Evolutionary conservation across 2,329 filamentous ascomycete genomes (phyloP), one percentile per base, ranked within the genome.

Genomic region (Colletotrichum sp.): DNA sequence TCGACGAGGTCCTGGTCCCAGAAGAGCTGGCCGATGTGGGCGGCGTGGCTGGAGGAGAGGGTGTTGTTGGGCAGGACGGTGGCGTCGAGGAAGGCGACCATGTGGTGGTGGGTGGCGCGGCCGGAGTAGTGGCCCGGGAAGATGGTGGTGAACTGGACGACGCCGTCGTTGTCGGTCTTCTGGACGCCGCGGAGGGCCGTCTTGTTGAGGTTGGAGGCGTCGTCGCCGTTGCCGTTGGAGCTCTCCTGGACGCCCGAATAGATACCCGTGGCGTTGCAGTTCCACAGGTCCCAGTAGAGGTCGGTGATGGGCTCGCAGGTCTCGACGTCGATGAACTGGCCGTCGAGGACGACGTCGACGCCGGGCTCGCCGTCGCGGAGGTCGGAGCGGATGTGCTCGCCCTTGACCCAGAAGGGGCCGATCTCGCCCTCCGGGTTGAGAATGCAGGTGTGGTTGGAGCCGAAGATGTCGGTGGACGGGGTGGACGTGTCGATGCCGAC

Each of bases 21-120:
- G 72, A 71, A 75, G 72, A 75, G 72, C 68, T 75, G 72, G 55
- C 72, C 72, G 62, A 75, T 67, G 72, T 71, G 52, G 3, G 87
- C 84, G 57, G 89, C 85, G 65, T 83, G 86, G 71, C 84, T 86
- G 39, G 85, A 85, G 36, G 84, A 80, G 68, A 88, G 84, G 60
- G 88, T 89, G 76, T 86, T 86, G 82, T 89, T 89, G 55, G 84
- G 60, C 12, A 34, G 60, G 30, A 66, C 49, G 44, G 69, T 71
- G 21, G 69, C 69, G 69, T 71, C 69, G 62, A 71, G 69, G 28
- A 34, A 71, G 32, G 69, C 69, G 32, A 72, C 63, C 63, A 85
- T 71, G 77, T 90, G 89, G 21, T 89, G 87, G 78, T 91, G 89
- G 3, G 84, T 87, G 5, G 88, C 83, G 2, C 89, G 86, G 7